Evolutionary conservation across 2,329 filamentous ascomycete species (phyloP), one percentile per base, ranked within the genome.

Genomic region (Alternaria alternata): DNA sequence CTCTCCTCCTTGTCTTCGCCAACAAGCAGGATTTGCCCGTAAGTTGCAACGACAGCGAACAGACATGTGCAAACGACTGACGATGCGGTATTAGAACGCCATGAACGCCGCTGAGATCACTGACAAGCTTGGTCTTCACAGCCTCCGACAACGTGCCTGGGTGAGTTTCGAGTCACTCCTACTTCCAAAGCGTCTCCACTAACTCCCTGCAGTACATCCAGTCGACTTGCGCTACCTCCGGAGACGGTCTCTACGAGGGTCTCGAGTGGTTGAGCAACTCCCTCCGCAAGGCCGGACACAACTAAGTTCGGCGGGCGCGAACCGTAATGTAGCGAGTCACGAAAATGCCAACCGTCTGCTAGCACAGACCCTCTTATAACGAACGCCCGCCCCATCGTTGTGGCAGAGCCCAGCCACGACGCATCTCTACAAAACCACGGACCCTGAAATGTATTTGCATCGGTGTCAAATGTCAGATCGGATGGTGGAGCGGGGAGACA

Each of bases 41-140:
- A 77, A 89, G 92, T 44, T 54, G 18, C 32, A 59, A 16, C 32
- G 54, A 49, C 55, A 26, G 28, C 26, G 14, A 32, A 28, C 39
- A 43, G 28, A n/a, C 38, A 28, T 20, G 7, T 51, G 28, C 30
- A 34, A 34, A 47, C 30, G 39, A 59, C 68, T 75, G 54, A 74
- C 64, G 48, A 28, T 54, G 47, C 36, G 28, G 22, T 43, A 36
- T 20, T 77, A 97, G 94, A 98, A 98, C 81, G 95, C 95, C 83
- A 98, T 98, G 95, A 97, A 96, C 85, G 94, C 95, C 78, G 94
- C 95, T 79, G 95, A 99, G 87, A 98, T 99, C 83, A 99, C 95
- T 83, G 94, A 99, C 86, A 97, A 98, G 90, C 93, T 99, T 83
- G 95, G 95, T 80, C 93, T 99, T 78, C 94, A 98, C 90, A 96